Percentiles rank a stretch among this genome's conserved stretches.
These are phyloP conservation scores for Microsporum audouinii DNA, from an alignment of 2,329 filamentous ascomycete species.

Conservation along the genomic window DNA sequence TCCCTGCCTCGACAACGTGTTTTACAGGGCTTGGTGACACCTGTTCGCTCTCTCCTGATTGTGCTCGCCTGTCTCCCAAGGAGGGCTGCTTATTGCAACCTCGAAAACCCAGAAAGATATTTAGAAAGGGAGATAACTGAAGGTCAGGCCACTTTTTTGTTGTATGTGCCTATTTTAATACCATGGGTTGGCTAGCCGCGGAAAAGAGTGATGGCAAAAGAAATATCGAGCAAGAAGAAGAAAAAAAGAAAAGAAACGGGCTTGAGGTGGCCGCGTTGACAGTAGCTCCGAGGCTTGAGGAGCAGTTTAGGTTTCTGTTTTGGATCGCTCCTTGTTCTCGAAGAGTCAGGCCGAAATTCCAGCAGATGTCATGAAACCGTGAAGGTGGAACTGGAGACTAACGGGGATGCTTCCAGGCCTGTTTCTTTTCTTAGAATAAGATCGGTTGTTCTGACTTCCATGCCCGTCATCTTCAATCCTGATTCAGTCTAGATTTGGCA, in stretches of 20 bases:
- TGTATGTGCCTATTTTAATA: not conserved
- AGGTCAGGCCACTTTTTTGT: not conserved
- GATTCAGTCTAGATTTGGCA: not conserved
- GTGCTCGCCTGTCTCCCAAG: not conserved
- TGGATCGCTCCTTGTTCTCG: not conserved
- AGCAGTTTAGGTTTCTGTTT: not conserved
- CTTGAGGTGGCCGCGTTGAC: not conserved
- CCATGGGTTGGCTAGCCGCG: not conserved
- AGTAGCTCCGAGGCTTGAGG: not conserved
- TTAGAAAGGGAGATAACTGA: not conserved
- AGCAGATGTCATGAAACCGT: not conserved
- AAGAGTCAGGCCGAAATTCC: not conserved
- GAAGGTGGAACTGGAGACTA: not conserved
- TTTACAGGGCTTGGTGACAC: not conserved
- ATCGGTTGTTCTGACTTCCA: not conserved
- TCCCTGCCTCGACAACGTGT: conserved; percentile 1
- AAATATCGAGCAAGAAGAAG: not conserved
- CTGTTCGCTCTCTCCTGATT: not conserved
- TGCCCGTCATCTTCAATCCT: not conserved
- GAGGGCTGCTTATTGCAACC: not conserved
- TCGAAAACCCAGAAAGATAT: not conserved
- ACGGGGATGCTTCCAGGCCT: not conserved
- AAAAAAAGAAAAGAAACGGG: not conserved
- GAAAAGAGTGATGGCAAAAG: not conserved
- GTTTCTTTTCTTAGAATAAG: not conserved